Evolutionary conservation across 116 monocot species (phyloP), one percentile per base, ranked within the genome.

Genomic region (Iris pallida): DNA sequence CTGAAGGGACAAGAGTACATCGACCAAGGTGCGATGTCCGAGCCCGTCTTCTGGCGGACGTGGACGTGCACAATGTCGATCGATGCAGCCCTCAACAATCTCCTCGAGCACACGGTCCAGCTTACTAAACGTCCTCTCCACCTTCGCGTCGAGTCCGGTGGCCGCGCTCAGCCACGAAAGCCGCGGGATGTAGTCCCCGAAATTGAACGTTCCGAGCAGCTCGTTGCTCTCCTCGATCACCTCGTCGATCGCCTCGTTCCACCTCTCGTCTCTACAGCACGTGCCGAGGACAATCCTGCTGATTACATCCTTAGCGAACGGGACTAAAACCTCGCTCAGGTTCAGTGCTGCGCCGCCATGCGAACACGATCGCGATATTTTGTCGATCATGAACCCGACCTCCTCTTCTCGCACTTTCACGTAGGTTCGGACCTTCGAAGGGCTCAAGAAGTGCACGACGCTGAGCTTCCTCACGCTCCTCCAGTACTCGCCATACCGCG

Each of bases 131-230:
- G 13, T 42, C 20, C 30, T 67, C 4, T 41, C 15, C 0, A 57
- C n/a, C 59, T 54, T 66, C 45, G 4, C 18, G 16, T 58, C 43
- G 0, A 72, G 54, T 0, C 72, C 72, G 14, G 5, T 43, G 6
- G 45, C 5, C 11, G 6, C 7, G 41, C 10, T 44, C 59, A 72
- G 2, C 70, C 77, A 71, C 16, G 60, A 19, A 18, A 76, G 44
- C 4, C 42, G 45, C 1, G 76, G 76, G 45, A 76, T 46, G 55
- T 54, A 76, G 16, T 76, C 76, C 8, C 45, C 69, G 4, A 53
- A 10, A 19, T 54, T 5, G 47, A 76, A 69, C 5, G 16, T 5
- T 2, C 46, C 56, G 8, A 76, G 44, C 19, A 70, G 10, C 16
- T 1, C 8, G 0, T 4, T 8, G 0, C 4, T 4, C 59, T 69